Conservation (phyloP, 139 green algal species). For the Chlamydomonas incerta region DNA sequence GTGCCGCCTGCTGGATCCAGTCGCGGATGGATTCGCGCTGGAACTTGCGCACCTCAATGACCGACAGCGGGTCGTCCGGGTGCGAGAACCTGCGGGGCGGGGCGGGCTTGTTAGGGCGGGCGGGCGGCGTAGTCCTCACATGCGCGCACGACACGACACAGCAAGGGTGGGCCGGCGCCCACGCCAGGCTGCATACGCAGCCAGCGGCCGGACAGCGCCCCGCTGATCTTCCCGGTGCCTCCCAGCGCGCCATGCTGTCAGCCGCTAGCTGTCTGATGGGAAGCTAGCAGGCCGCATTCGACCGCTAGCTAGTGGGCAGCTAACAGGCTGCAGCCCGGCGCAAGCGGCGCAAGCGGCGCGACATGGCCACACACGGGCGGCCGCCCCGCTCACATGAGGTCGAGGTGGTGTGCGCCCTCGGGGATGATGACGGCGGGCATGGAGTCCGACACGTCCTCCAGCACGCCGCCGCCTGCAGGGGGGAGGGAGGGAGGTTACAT, state of each 20-base stretch:
- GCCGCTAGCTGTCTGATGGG: too few relatives aligned
- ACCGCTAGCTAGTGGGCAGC: too few relatives aligned
- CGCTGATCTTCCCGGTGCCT: too few relatives aligned
- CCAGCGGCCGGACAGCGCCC: too few relatives aligned
- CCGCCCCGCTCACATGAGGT: constrained; percentile 65
- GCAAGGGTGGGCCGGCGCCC: too few relatives aligned
- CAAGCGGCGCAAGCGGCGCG: too few relatives aligned
- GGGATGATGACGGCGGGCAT: constrained; percentile 72
- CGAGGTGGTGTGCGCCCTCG: constrained; percentile 78
- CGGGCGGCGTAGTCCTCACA: not conserved
- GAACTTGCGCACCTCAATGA: constrained; percentile 55
- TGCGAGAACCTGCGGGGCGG: constrained; percentile 60
- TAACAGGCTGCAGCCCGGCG: too few relatives aligned
- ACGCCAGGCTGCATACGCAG: too few relatives aligned
- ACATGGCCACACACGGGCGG: too few relatives aligned
- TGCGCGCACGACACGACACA: too few relatives aligned
- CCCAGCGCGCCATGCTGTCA: too few relatives aligned
- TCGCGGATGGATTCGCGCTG: constrained; percentile 55
- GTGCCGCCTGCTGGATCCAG: constrained; percentile 48
- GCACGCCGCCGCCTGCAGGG: constrained; percentile 59
- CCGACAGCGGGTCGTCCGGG: constrained; percentile 63
- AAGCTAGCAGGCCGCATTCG: too few relatives aligned
- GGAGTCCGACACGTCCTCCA: constrained; percentile 62
- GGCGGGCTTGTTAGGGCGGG: not conserved
- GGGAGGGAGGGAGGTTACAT: not conserved